These are phyloP conservation scores for Waltergamsia citrina DNA, from an alignment of 2,329 filamentous ascomycete species.

Conservation along the genomic window DNA sequence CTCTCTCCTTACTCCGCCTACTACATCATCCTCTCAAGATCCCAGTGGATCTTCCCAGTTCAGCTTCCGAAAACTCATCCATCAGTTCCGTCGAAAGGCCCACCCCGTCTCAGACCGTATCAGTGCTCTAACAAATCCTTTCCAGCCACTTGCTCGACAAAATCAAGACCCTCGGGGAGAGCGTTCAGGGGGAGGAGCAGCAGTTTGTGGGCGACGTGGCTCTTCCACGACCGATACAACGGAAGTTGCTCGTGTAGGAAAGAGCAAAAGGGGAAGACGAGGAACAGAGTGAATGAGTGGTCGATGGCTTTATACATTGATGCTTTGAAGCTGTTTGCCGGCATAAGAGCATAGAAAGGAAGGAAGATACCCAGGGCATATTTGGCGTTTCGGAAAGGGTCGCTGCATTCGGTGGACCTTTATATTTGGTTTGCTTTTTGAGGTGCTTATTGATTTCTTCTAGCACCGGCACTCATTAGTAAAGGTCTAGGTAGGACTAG, in stretches of 20 bases:
- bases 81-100: conserved; percentile 14
- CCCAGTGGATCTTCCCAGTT: not conserved
- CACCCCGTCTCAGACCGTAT: conserved; percentile 17
- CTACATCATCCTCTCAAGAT: not conserved
- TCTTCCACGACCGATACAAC: conserved; percentile 35
- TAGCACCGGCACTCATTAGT: no score
- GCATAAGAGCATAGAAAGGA: no score
- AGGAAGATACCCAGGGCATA: no score
- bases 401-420: no score
- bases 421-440: no score
- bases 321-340: no score
- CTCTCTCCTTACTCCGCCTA: not conserved
- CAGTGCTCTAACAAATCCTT: conserved; percentile 14
- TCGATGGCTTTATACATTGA: no score
- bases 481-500: no score
- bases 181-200: conserved; percentile 19
- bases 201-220: conserved; percentile 18
- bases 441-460: no score
- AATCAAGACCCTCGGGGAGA: conserved; percentile 35
- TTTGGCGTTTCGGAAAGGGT: no score
- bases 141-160: conserved; percentile 46
- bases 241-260: conserved; percentile 30
- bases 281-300: no score
- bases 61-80: conserved; percentile 13
- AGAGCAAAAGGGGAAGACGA: no score